These are phyloP conservation scores for Trametopsis cervina DNA, from an alignment of 768 basidiomycete genomes.

Conservation along the genomic window DNA sequence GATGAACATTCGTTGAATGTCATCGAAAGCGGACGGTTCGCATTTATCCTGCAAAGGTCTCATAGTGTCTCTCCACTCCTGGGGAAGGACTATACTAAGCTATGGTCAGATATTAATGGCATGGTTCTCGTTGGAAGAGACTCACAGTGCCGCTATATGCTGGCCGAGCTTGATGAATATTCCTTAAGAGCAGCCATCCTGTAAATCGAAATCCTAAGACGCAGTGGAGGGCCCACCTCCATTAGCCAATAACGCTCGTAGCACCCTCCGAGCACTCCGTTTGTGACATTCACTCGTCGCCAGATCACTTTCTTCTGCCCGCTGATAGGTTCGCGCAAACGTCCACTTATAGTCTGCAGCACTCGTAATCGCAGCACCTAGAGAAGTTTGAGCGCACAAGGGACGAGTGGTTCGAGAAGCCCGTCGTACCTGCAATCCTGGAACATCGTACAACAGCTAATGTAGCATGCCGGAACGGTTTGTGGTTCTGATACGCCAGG, in stretches of 20 bases:
- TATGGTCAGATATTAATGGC: constrained; percentile 10
- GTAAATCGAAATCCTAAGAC: neutral
- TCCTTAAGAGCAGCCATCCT: constrained; percentile 35
- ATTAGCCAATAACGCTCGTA: constrained; percentile 81
- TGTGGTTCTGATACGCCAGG: constrained; percentile 57
- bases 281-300: constrained; percentile 77
- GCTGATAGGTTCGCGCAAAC: constrained; percentile 45
- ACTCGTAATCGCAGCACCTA: constrained; percentile 56
- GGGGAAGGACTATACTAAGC: constrained; percentile 45
- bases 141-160: constrained; percentile 66
- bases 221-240: constrained; percentile 49
- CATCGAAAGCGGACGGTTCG: constrained; percentile 78
- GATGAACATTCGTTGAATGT: constrained; percentile 68
- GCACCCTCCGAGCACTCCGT: constrained; percentile 71
- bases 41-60: constrained; percentile 84
- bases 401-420: constrained; percentile 14
- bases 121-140: constrained; percentile 7
- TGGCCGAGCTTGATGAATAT: constrained; percentile 91
- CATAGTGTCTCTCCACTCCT: constrained; percentile 57
- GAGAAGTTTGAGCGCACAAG: constrained; percentile 18
- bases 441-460: constrained; percentile 77
- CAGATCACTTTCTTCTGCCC: constrained; percentile 40
- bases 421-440: constrained; percentile 57
- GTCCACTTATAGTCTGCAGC: constrained; percentile 70
- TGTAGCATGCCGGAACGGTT: constrained; percentile 68